Evolutionary conservation across 2,329 filamentous ascomycete genomes (phyloP), one percentile per base, ranked within the genome.

Genomic region (Ceratocystis variospora): DNA sequence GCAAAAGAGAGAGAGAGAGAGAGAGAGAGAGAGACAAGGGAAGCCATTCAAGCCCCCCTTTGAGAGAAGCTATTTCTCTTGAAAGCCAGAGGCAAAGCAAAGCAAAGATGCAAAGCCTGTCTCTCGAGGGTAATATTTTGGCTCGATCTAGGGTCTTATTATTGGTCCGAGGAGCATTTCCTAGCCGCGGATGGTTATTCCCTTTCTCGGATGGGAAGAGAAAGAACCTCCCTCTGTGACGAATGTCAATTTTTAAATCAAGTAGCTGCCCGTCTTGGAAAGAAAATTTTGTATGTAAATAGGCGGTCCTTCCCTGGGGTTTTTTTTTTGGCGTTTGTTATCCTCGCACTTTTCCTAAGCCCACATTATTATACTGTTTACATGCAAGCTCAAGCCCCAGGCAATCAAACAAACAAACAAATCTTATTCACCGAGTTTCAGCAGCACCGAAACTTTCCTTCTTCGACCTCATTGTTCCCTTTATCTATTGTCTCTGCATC

Each of bases 101-200:
- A 50, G 19, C 6, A 25, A 31, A 55, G 19, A 25, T 55, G 22
- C 50, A 55, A 22, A 22, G 50, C 19, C 2, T 19, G 45, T 48
- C 19, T 48, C 45, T 17, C 17, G 17, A 17, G 45, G 17, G 17
- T n/a, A 19, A 48, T 22, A 55, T 55, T 12, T 28, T 55, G 50
- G 50, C 50, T 55, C 22, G 25, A 55, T 55, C 50, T 55, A 55
- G 50, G 50, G 50, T 55, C 50, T 55, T 22, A 55, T 55, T 55
- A 55, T 55, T 55, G 50, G 50, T 7, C 50, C 8, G 50, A 55
- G 50, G 22, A 25, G 8, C 22, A 15, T 55, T 31, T 10, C 7
- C 19, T 55, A 55, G 50, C 50, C 12, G 7, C n/a, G 12, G 50
- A 25, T 25, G 22, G 50, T 12, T n/a, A 10, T 55, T 55, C 50